Base-by-base conservation (phyloP, 306 rosid species). In the Carpinus fangiana region DNA sequence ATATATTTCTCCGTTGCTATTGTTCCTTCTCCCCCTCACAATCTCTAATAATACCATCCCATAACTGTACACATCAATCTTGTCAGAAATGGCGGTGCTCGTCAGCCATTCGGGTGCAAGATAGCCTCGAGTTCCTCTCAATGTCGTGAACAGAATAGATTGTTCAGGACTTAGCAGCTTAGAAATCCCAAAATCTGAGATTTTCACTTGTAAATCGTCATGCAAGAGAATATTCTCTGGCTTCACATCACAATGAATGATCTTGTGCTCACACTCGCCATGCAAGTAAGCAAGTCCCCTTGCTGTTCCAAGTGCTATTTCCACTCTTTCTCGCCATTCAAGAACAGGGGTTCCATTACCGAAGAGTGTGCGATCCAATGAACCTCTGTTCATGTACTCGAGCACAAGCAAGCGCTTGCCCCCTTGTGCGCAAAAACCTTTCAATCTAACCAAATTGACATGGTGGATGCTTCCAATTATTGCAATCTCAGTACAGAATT, bases 71-170 rank as follows among this genome's bases (percentile, higher is more conserved):
- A 94, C 98, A 69, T 94, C 98, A 11, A 91, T 88, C 74, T 89
- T 94, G 20, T 94, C 97, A 3, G 97, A 84, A 47, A 94, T 92
- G 2, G 97, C 92, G 0, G 97, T 79, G 76, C 87, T 94, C 1
- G 97, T 94, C 1, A 94, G 92, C 97, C 98, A 94, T 82, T 94
- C 97, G 1, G 98, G 98, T 47, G 97, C 97, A 50, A 94, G 97
- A 54, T 94, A 92, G 12, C 98, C 97, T 0, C 97, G 92, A 1
- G 98, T 94, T 71, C 97, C 97, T 86, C 97, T 83, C 96, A 92
- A 90, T 38, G 97, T 92, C 65, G 98, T 94, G 82, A 92, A 94
- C 18, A 94, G 84, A 83, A 90, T 88, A 28, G 97, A 94, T 66
- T 89, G 91, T 76, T 92, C 95, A 0, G 97, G 88, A 23, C 88